A percentile compares a stretch with the other conserved stretches of the same genome.
Conservation (phyloP, 31 red algal genomes). For the Endocladia muricata region DNA sequence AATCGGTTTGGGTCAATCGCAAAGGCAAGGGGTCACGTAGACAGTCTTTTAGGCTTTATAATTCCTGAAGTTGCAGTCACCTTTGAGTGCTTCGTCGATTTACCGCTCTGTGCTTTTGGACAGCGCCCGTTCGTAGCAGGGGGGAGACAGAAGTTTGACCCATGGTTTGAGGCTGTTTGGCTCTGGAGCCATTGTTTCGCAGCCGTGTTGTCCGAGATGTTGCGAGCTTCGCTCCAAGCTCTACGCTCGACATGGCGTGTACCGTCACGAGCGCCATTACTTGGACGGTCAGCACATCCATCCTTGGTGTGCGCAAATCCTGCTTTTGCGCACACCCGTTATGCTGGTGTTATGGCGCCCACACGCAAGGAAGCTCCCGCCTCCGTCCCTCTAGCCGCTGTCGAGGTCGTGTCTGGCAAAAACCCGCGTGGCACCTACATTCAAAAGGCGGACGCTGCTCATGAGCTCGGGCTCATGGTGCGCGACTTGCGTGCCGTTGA, state of each 20-base stretch:
- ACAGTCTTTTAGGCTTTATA: too few relatives aligned
- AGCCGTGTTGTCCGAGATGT: neutral
- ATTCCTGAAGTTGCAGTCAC: too few relatives aligned
- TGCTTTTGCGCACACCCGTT: neutral
- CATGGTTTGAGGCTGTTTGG: too few relatives aligned
- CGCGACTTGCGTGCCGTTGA: slow-evolving; percentile 92
- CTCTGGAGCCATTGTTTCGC: neutral
- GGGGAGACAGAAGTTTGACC: too few relatives aligned
- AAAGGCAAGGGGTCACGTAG: too few relatives aligned
- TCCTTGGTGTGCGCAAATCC: neutral
- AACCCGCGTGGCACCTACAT: slow-evolving; percentile 47
- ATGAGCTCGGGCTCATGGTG: slow-evolving; percentile 62
- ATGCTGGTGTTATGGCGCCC: neutral
- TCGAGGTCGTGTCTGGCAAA: slow-evolving; percentile 28
- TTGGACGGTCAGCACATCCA: neutral
- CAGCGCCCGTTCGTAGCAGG: too few relatives aligned
- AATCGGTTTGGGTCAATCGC: too few relatives aligned
- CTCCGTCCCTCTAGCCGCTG: slow-evolving; percentile 41
- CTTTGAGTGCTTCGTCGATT: too few relatives aligned
- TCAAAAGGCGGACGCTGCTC: slow-evolving; percentile 86
- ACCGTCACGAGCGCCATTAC: neutral
- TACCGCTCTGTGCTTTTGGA: too few relatives aligned
- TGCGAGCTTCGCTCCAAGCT: neutral
- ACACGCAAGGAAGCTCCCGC: slow-evolving; percentile 48
- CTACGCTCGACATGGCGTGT: neutral